These are phyloP conservation scores for Sporobolomyces phaffii DNA, from an alignment of 768 basidiomycete genomes.

Conservation along the genomic window DNA sequence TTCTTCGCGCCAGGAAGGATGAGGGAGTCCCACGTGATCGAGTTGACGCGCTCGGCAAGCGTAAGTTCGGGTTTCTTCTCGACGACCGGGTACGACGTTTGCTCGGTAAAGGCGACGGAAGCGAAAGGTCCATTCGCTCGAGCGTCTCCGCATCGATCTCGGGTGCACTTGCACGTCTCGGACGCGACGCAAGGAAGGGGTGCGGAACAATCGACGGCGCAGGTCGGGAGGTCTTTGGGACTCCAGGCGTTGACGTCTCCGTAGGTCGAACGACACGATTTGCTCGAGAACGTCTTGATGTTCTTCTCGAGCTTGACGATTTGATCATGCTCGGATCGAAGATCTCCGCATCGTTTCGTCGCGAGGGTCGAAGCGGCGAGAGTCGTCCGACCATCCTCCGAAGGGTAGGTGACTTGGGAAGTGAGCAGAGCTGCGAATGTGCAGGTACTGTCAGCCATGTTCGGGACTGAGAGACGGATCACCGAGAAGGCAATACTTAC, in stretches of 20 bases:
- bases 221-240: conserved; percentile 31
- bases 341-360: conserved; percentile 29
- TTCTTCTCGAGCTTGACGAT: conserved; percentile 27
- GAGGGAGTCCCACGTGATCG: conserved; percentile 38
- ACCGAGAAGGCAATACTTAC: conserved; percentile 24
- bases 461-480: too few species aligned
- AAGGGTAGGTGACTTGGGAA: conserved; percentile 40
- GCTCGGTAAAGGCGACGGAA: conserved; percentile 13
- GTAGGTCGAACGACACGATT: conserved; percentile 20
- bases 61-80: background rate
- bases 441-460: background rate
- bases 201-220: conserved; percentile 38
- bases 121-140: conserved; percentile 26
- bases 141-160: conserved; percentile 38
- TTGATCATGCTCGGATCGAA: conserved; percentile 37
- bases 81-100: conserved; percentile 8
- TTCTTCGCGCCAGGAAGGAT: conserved; percentile 36
- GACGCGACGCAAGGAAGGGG: conserved; percentile 39
- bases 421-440: conserved; percentile 34
- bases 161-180: conserved; percentile 41
- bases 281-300: background rate
- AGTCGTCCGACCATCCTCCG: conserved; percentile 38
- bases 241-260: conserved; percentile 36
- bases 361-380: conserved; percentile 40
- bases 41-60: conserved; percentile 28